phyloP scores from a whole-genome alignment of 2,329 filamentous ascomycete species.

The Cladophialophora exuberans region DNA sequence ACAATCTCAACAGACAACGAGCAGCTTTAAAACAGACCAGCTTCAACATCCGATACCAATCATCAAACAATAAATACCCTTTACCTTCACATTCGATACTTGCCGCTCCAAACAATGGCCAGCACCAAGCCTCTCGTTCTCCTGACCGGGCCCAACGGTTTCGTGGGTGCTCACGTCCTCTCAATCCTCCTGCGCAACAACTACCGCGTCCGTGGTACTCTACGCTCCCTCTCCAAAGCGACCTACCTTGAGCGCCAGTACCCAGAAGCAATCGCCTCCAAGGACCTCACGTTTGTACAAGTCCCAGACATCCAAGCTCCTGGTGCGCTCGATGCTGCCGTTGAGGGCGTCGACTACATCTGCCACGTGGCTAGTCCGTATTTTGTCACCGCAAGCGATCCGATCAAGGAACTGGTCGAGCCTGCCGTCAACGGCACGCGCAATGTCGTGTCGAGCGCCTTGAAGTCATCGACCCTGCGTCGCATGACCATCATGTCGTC shows the following conservation, averaged over 20 bases:
- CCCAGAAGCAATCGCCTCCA: slow-evolving; percentile 5
- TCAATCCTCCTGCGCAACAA: slow-evolving; percentile 9
- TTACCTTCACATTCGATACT: not conserved
- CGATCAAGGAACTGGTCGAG: slow-evolving; percentile 36
- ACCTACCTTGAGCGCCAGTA: slow-evolving; percentile 9
- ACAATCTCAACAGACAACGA: too few relatives aligned
- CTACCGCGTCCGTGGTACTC: slow-evolving; percentile 19
- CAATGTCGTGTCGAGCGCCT: slow-evolving; percentile 32
- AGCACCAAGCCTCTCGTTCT: slow-evolving; percentile 19
- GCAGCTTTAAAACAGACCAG: too few relatives aligned
- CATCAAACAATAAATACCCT: too few relatives aligned
- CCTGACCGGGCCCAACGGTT: slow-evolving; percentile 27
- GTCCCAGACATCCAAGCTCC: slow-evolving; percentile 23
- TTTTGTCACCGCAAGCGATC: slow-evolving; percentile 28
- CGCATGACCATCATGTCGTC: slow-evolving; percentile 55
- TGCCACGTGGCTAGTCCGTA: slow-evolving; percentile 34
- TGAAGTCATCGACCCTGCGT: slow-evolving; percentile 32
- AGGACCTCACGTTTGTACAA: slow-evolving; percentile 17
- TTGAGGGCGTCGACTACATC: slow-evolving; percentile 22
- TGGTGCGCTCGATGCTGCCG: slow-evolving; percentile 22
- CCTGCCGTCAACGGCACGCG: slow-evolving; percentile 34
- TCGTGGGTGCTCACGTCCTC: slow-evolving; percentile 26
- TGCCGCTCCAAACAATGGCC: not conserved
- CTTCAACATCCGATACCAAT: not conserved
- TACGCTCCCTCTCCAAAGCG: slow-evolving; percentile 26